These are phyloP conservation scores for Dryadomyces sulphureus DNA, from an alignment of 2,329 filamentous ascomycete genomes.

Conservation along the genomic window DNA sequence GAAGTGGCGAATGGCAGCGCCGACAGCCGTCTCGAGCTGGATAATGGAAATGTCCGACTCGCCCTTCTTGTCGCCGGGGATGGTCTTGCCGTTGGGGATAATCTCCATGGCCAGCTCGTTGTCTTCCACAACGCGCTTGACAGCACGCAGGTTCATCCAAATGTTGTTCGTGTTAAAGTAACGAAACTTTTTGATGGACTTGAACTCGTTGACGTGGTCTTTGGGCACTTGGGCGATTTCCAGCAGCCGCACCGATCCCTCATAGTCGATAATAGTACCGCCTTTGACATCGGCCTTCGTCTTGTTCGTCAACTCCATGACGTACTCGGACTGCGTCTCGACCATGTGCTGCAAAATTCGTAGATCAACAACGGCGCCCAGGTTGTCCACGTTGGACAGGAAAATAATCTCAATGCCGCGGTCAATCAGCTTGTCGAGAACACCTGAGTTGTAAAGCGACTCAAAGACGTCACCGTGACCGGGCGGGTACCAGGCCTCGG, in stretches of 20 bases:
- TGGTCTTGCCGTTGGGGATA: conserved; percentile 97
- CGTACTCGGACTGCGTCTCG: conserved; percentile 92
- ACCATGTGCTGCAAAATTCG: conserved; percentile 99
- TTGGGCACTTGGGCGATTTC: conserved; percentile 99
- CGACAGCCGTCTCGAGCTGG: conserved; percentile 96
- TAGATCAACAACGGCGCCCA: conserved; percentile 93
- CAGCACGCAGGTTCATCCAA: conserved; percentile 94
- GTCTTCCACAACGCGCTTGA: conserved; percentile 98
- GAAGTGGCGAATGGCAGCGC: conserved; percentile 97
- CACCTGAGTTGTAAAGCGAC: conserved; percentile 97
- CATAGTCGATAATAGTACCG: conserved; percentile 99
- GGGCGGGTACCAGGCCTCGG: conserved; percentile 96
- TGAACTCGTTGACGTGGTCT: conserved; percentile 99
- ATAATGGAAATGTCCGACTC: conserved; percentile 96
- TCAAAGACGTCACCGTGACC: conserved; percentile 99
- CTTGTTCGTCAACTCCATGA: conserved; percentile 99
- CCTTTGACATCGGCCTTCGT: conserved; percentile 99
- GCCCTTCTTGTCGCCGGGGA: conserved; percentile 98
- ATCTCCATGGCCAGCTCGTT: conserved; percentile 99
- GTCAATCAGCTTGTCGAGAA: conserved; percentile 88
- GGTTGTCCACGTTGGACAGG: conserved; percentile 97
- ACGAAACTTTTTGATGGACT: conserved; percentile 99
- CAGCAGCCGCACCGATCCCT: conserved; percentile 87
- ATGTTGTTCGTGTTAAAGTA: conserved; percentile 99
- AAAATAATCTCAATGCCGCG: conserved; percentile 96